phyloP scores from a whole-genome alignment of 1,284 basidiomycete species.

The Phenoliferia sp. region DNA sequence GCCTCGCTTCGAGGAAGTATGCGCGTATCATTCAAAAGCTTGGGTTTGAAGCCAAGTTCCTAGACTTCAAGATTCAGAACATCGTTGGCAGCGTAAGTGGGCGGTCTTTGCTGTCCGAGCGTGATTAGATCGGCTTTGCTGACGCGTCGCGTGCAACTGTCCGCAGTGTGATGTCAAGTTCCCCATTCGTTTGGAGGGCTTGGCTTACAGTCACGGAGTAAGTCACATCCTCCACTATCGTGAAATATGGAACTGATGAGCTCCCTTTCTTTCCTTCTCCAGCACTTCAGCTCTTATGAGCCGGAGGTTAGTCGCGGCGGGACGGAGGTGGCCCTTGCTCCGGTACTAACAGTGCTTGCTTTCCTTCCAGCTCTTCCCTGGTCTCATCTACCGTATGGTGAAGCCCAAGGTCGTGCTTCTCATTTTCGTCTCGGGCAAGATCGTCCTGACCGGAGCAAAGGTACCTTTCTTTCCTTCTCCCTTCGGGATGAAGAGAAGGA shows the following conservation, averaged over 20 bases:
- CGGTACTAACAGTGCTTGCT: constrained; percentile 12
- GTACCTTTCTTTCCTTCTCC: constrained; percentile 50
- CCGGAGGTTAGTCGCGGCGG: constrained; percentile 26
- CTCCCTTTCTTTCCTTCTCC: not conserved
- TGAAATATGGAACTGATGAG: not conserved
- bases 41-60: constrained; percentile 98
- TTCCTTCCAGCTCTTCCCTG: constrained; percentile 83
- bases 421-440: constrained; percentile 99
- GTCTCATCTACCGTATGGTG: constrained; percentile 99
- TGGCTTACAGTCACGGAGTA: constrained; percentile 96
- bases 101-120: not conserved
- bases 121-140: not conserved
- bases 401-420: constrained; percentile 98
- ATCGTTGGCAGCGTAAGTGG: constrained; percentile 72
- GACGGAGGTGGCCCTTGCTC: not conserved
- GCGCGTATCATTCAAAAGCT: constrained; percentile 99
- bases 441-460: constrained; percentile 98
- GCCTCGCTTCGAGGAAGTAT: constrained; percentile 96
- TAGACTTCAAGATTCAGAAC: constrained; percentile 99
- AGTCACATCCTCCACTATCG: constrained; percentile 37
- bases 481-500: not conserved
- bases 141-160: not conserved
- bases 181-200: constrained; percentile 94
- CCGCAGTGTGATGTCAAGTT: constrained; percentile 89
- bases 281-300: constrained; percentile 35